Evolutionary conservation across 2,329 filamentous ascomycete species (phyloP).

Genomic region (Pestalotiopsis sp.): DNA sequence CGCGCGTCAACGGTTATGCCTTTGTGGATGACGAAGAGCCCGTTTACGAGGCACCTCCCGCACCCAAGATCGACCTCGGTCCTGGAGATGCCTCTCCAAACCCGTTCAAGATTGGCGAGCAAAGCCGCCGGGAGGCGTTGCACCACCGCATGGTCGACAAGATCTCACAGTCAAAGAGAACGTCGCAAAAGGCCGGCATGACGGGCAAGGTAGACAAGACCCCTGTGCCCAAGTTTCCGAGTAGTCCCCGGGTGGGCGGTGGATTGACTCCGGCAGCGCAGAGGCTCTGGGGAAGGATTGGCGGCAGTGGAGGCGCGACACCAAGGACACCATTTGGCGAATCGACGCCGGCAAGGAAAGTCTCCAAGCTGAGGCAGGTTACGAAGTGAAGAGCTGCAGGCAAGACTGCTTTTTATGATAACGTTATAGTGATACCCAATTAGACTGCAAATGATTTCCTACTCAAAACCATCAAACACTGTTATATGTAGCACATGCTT

Average conservation of each 20-base stretch:
- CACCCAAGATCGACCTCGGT: constrained; percentile 56
- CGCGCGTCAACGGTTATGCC: constrained; percentile 87
- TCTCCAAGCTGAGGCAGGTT: constrained; percentile 34
- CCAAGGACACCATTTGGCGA: constrained; percentile 40
- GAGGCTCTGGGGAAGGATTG: constrained; percentile 65
- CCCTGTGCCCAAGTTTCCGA: constrained; percentile 70
- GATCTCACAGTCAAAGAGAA: constrained; percentile 71
- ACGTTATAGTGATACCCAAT: constrained; percentile 21
- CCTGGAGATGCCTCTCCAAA: constrained; percentile 65
- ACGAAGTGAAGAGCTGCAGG: constrained; percentile 23
- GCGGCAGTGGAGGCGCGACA: constrained; percentile 34
- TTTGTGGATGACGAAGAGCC: constrained; percentile 85
- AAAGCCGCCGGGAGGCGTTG: constrained; percentile 74
- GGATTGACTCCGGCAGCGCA: constrained; percentile 74
- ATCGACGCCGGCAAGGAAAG: constrained; percentile 38
- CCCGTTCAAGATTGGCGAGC: constrained; percentile 77
- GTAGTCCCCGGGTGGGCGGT: constrained; percentile 58
- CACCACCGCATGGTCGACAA: constrained; percentile 86
- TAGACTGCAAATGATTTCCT: not conserved
- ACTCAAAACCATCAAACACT: not conserved
- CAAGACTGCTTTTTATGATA: not conserved
- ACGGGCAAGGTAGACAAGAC: constrained; percentile 59
- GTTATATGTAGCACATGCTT: not conserved
- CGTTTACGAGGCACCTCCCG: constrained; percentile 40
- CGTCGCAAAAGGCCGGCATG: constrained; percentile 57